phyloP scores from a whole-genome alignment of 1,284 basidiomycete species.

The Pyrrhoderma lamaoense region DNA sequence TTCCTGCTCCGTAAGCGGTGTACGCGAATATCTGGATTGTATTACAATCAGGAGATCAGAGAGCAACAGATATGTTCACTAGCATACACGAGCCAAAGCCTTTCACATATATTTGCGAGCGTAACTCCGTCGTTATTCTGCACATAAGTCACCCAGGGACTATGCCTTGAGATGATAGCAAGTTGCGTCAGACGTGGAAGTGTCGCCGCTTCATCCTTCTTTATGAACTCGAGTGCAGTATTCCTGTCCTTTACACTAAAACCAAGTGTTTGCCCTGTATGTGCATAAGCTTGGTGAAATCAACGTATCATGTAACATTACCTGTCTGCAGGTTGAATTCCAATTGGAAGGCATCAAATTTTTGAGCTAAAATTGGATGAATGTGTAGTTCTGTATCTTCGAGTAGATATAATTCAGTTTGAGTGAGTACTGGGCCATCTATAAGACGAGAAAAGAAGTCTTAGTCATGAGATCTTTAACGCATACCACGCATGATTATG shows the following conservation, averaged over 20 bases:
- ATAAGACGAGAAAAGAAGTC: neutral
- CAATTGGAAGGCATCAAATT: conserved; percentile 46
- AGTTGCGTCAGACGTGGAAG: conserved; percentile 65
- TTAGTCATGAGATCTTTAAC: too few species aligned
- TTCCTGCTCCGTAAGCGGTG: conserved; percentile 50
- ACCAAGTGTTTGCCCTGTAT: conserved; percentile 37
- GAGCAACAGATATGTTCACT: too few species aligned
- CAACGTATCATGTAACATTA: conserved; percentile 20
- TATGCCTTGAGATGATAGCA: conserved; percentile 59
- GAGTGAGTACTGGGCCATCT: conserved; percentile 72
- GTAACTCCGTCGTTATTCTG: conserved; percentile 68
- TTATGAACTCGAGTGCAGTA: conserved; percentile 52
- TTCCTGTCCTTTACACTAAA: conserved; percentile 53
- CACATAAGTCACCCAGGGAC: conserved; percentile 75
- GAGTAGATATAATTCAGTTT: conserved; percentile 65
- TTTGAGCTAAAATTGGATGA: conserved; percentile 58
- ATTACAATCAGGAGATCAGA: too few species aligned
- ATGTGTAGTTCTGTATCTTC: conserved; percentile 50
- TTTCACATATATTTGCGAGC: conserved; percentile 57
- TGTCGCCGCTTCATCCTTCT: conserved; percentile 71
- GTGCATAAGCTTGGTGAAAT: neutral
- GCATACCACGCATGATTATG: too few species aligned
- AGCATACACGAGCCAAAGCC: conserved; percentile 65
- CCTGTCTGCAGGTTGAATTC: conserved; percentile 64
- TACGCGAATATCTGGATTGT: conserved; percentile 6